Base-by-base conservation (phyloP, 176 grass and related monocot species). In the Calamus simplicifolius region DNA sequence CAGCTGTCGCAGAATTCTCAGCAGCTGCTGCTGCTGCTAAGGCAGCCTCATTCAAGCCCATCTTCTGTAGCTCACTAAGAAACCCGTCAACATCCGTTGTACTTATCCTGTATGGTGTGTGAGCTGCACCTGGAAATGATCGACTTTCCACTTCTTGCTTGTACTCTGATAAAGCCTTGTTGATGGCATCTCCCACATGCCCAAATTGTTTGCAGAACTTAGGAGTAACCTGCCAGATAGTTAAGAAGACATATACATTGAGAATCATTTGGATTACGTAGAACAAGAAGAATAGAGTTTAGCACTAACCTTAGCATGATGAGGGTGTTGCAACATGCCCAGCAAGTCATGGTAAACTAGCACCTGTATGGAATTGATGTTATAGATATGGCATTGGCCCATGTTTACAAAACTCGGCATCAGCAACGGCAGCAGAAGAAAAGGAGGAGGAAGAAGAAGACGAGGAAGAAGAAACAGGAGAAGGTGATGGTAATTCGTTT, bases 321-420 rank as follows among this genome's bases (percentile, higher is more conserved):
- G 93, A 73, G 84, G 93, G 77, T 97, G 84, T 57, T 88, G 87
- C 64, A 97, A 59, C 87, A 97, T 88, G 58, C 93, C 93, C 73
- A 92, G 66, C 67, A 91, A 71, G 57, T 91, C 84, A 75, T 97
- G 93, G 75, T 92, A 97, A 49, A 97, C 93, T 59, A 97, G 77
- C 21, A 97, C 93, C 87, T 97, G 70, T 49, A 72, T 12, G 29
- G 25, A 5, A 51, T 12, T 12, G 53, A 30, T 56, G 35, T 27
- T 30, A 52, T 3, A 52, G 16, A 52, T 23, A 23, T 23, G 21
- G 21, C 21, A 23, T 1, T 0, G 1, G 21, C 0, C 21, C 21
- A 23, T 23, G 1, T 23, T 23, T 23, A 23, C 21, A 23, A 23
- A 23, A 23, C 21, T 23, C 21, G 1, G 21, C 21, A 23, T 1